A percentile compares a stretch with the other conserved stretches of the same genome.
phyloP scores from a whole-genome alignment of 2,329 filamentous ascomycete species.

The Botrytis aclada region DNA sequence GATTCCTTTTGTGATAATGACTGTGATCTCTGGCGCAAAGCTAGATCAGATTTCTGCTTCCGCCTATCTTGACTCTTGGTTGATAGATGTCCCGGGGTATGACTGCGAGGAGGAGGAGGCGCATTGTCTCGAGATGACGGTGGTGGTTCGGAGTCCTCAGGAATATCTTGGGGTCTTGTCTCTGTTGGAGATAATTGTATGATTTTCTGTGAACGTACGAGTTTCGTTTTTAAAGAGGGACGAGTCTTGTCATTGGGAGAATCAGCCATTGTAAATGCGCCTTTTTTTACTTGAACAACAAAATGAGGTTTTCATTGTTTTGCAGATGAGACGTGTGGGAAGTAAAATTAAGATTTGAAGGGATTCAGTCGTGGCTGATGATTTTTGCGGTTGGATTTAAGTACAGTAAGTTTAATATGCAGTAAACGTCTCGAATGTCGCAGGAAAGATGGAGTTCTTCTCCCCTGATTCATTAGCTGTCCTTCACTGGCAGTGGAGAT shows the following conservation, averaged over 20 bases:
- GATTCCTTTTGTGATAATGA: constrained; percentile 36
- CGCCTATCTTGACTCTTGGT: constrained; percentile 49
- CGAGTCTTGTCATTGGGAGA: constrained; percentile 36
- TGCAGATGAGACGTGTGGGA: constrained; percentile 1
- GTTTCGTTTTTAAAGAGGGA: constrained; percentile 43
- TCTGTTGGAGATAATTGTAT: constrained; percentile 41
- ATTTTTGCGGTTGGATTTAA: constrained; percentile 15
- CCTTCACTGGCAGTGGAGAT: constrained; percentile 8
- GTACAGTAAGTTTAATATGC: constrained; percentile 15
- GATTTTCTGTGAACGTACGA: constrained; percentile 55
- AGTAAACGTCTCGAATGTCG: constrained; percentile 13
- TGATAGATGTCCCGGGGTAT: constrained; percentile 60
- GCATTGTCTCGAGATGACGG: constrained; percentile 30
- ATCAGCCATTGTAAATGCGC: constrained; percentile 38
- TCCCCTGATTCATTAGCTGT: constrained; percentile 13
- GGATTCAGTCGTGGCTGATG: constrained; percentile 14
- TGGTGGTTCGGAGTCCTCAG: constrained; percentile 41
- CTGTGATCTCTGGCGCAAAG: constrained; percentile 38
- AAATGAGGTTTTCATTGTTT: constrained; percentile 18
- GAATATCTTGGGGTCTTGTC: constrained; percentile 37
- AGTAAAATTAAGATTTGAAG: constrained; percentile 7
- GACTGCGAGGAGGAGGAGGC: constrained; percentile 50
- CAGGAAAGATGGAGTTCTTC: constrained; percentile 14
- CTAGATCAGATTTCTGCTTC: constrained; percentile 35
- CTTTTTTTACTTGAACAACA: constrained; percentile 26